Evolutionary conservation across 495 filamentous ascomycete genomes (phyloP), one percentile per base, ranked within the genome.

Genomic region (Trichoderma reesei): DNA sequence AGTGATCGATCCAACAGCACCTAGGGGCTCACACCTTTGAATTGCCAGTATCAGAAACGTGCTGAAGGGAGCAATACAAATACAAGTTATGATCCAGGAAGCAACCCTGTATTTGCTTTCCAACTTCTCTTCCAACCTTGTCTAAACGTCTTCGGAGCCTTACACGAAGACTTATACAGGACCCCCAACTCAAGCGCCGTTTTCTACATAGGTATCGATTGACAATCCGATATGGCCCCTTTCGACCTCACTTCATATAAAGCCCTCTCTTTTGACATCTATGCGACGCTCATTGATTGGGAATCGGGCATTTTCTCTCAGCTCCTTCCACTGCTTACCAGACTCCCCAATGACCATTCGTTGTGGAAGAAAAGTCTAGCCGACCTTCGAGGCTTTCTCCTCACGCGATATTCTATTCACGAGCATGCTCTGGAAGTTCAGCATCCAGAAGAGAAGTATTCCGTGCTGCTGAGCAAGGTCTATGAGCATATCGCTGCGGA

Each of bases 261-360:
- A 44, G 67, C 72, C 63, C 83, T 91, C 78, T 90, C 79, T 70
- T 94, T 95, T 77, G 90, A 95, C 73, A 83, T 88, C 78, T 93
- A 90, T 72, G 88, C 89, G 71, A 95, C 90, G 0, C 81, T 92
- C 34, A 85, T 92, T 59, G 88, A 92, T 78, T 90, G 87, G 88
- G 83, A 91, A 71, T 63, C 69, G 48, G 73, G 76, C 65, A 68
- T 77, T 16, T 36, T 63, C 3, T 41, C 62, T 36, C 62, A 69
- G 39, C 69, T 79, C 3, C 37, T 38, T 3, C 80, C 83, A 1
- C 70, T 81, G 16, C 70, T 82, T 59, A 62, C 71, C n/a, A 71
- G 71, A 26, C 72, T 79, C 14, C 76, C 76, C 0, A 39, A 62
- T 3, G 46, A 18, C 5, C 44, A 48, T 48, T 20, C 44, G n/a